Percentiles rank a stretch among this genome's conserved stretches.
phyloP scores from a whole-genome alignment of 805 yeast species.

The Starmera pachycereana region DNA sequence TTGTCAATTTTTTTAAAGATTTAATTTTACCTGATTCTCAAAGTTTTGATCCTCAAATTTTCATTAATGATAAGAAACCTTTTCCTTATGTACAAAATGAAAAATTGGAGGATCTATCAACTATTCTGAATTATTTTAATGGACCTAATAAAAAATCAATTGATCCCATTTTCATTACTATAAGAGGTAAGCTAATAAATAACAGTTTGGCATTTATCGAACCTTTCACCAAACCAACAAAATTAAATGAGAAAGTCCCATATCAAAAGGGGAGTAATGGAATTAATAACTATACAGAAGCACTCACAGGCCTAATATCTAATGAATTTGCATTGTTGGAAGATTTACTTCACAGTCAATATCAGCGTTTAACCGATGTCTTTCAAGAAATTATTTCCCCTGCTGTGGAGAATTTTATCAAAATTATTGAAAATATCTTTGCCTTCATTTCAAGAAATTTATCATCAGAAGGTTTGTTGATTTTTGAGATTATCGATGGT shows the following conservation, averaged over 20 bases:
- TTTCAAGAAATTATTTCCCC: constrained; percentile 25
- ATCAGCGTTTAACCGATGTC: constrained; percentile 18
- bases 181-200: constrained; percentile 30
- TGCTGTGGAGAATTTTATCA: constrained; percentile 27
- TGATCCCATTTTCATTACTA: constrained; percentile 27
- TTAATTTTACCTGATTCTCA: constrained; percentile 28
- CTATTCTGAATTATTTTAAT: constrained; percentile 37
- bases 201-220: constrained; percentile 36
- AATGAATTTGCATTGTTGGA: constrained; percentile 38
- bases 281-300: constrained; percentile 41
- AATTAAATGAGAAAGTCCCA: constrained; percentile 30
- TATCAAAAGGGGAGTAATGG: constrained; percentile 58
- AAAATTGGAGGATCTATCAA: constrained; percentile 25
- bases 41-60: constrained; percentile 36
- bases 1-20: constrained; percentile 39
- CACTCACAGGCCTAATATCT: constrained; percentile 36
- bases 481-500: constrained; percentile 50
- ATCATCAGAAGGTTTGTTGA: constrained; percentile 38
- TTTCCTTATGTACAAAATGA: constrained; percentile 29
- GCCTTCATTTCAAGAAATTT: constrained; percentile 30
- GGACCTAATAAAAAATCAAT: constrained; percentile 18
- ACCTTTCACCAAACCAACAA: constrained; percentile 32
- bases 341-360: constrained; percentile 21
- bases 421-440: constrained; percentile 28
- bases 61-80: constrained; percentile 28